These are phyloP conservation scores for Plenodomus biglobosus DNA, from an alignment of 2,329 filamentous ascomycete species.

Conservation along the genomic window DNA sequence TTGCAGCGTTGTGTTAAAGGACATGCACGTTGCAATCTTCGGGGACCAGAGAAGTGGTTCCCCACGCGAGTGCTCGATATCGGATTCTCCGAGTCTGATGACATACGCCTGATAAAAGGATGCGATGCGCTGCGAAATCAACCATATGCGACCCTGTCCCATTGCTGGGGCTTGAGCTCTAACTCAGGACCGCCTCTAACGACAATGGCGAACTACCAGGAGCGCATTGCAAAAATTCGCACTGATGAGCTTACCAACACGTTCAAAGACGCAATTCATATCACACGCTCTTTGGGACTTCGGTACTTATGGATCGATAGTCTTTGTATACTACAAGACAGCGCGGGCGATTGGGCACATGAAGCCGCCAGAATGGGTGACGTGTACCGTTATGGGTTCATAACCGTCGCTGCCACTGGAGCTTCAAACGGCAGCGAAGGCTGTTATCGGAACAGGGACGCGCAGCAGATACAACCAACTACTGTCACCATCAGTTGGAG, in stretches of 20 bases:
- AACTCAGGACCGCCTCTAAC: no score
- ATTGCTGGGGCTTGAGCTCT: no score
- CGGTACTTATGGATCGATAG: background rate
- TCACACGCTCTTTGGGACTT: background rate
- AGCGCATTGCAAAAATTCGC: background rate
- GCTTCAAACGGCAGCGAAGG: background rate
- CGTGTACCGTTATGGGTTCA: background rate
- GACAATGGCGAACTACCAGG: background rate
- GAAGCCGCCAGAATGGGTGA: background rate
- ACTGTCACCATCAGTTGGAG: background rate
- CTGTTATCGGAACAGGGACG: constrained; percentile 2
- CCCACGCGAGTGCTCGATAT: no score
- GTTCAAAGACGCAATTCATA: background rate
- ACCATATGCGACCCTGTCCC: no score
- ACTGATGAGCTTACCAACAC: background rate
- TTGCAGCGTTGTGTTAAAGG: no score
- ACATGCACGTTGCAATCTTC: no score
- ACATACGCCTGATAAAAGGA: no score
- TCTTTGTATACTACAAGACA: background rate
- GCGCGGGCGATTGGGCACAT: background rate
- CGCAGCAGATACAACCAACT: background rate
- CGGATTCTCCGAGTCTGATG: no score
- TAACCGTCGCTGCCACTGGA: constrained; percentile 5
- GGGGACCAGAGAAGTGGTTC: no score
- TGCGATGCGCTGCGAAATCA: no score